Base-by-base conservation (phyloP, 495 filamentous ascomycete species). In the Massariosphaeria phaeospora region DNA sequence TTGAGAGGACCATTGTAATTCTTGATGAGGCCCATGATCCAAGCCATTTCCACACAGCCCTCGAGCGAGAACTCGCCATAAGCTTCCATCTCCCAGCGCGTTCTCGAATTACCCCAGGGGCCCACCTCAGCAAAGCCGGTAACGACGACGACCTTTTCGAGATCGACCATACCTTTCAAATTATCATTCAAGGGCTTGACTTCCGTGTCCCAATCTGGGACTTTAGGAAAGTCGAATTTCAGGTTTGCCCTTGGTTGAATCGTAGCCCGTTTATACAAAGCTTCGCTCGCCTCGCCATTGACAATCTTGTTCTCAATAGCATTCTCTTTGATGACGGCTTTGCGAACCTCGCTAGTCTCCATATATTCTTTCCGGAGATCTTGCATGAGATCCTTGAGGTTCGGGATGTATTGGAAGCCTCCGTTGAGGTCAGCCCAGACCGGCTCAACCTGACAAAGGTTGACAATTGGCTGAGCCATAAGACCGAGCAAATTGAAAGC, bases 21-120 rank as follows among this genome's bases (percentile, higher is more conserved):
- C 74, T 87, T 95, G 72, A 99, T 97, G 52, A 97, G 84, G 51
- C 94, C 94, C 93, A 97, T 99, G 67, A 99, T 88, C 93, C 93
- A 99, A 26, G 93, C 89, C 93, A 99, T 97, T 72, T 99, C 93
- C 52, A 99, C 85, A 66, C 93, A 97, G 15, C 93, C 93, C 71
- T 97, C 93, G 15, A 97, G 82, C 15, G 94, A 97, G 75, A 99
- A 99, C 65, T 94, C 78, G 62, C 93, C 93, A 61, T 90, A 81
- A 10, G 94, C 89, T 72, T 99, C 93, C 91, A 97, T 99, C 73
- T 99, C 90, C 93, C 93, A 99, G 29, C 93, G 82, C 30, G 93
- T 99, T 52, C 94, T 83, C 1, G 94, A 88, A 73, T 96, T 99
- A 73, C 93, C 93, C 94, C 93, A 97, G 1, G 93, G 93, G 13